A percentile compares a stretch with the other conserved stretches of the same genome.
Evolutionary conservation across 768 basidiomycete species (phyloP).

Genomic region (Leccinum ochraceum): DNA sequence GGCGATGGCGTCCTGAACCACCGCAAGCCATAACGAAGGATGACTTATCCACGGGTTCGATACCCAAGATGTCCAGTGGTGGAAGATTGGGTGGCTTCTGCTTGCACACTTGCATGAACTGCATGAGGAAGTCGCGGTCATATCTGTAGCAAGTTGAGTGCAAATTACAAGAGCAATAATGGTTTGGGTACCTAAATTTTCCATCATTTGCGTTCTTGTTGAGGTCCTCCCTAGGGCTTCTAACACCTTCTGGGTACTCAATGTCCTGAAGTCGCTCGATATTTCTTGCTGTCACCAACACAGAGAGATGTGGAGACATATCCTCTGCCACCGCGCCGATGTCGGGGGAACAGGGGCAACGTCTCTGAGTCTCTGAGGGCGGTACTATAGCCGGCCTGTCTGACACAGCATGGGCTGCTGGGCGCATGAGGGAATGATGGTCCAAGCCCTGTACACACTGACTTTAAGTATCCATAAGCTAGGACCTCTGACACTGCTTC

Average conservation of each 20-base stretch:
- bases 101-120: slow-evolving; percentile 95
- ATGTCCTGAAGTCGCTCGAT: slow-evolving; percentile 82
- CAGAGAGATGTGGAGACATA: slow-evolving; percentile 43
- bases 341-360: slow-evolving; percentile 72
- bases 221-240: slow-evolving; percentile 81
- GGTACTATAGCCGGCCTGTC: slow-evolving; percentile 55
- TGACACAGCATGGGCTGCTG: slow-evolving; percentile 38
- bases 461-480: too few relatives aligned
- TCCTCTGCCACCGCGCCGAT: slow-evolving; percentile 53
- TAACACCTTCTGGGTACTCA: slow-evolving; percentile 68
- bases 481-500: not conserved
- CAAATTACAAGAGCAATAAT: slow-evolving; percentile 2
- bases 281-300: slow-evolving; percentile 76
- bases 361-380: slow-evolving; percentile 39
- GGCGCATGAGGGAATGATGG: slow-evolving; percentile 17
- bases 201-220: slow-evolving; percentile 83
- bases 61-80: slow-evolving; percentile 85
- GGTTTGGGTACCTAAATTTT: slow-evolving; percentile 56
- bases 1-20: slow-evolving; percentile 62
- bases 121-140: slow-evolving; percentile 95
- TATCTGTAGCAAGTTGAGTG: slow-evolving; percentile 55
- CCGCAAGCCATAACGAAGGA: slow-evolving; percentile 54
- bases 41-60: slow-evolving; percentile 71
- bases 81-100: slow-evolving; percentile 93
- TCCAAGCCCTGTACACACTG: too few relatives aligned